Conservation (phyloP, 257 asterid species). For the Cordia subcordata region DNA sequence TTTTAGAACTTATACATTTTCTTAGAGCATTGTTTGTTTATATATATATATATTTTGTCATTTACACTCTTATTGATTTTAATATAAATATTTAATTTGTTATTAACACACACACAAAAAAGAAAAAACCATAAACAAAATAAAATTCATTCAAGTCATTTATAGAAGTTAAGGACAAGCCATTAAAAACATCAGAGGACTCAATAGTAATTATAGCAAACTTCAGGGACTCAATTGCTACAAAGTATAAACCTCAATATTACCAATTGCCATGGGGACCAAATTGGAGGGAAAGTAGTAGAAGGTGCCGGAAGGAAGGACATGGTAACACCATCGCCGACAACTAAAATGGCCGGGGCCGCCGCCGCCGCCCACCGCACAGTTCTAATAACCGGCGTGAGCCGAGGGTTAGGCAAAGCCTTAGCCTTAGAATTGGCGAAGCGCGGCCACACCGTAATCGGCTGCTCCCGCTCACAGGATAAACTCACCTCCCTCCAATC, state of each 20-base stretch:
- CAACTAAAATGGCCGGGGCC: slow-evolving; percentile 31
- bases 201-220: too few relatives aligned
- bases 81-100: too few relatives aligned
- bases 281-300: background rate
- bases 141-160: too few relatives aligned
- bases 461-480: slow-evolving; percentile 87
- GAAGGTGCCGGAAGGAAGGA: background rate
- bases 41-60: too few relatives aligned
- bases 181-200: too few relatives aligned
- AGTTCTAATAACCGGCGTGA: slow-evolving; percentile 79
- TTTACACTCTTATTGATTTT: too few relatives aligned
- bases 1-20: too few relatives aligned
- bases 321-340: slow-evolving; percentile 35
- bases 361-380: slow-evolving; percentile 32
- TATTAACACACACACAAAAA: too few relatives aligned
- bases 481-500: slow-evolving; percentile 61
- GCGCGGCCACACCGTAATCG: slow-evolving; percentile 83
- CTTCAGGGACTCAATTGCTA: background rate
- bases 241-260: background rate
- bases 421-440: slow-evolving; percentile 83
- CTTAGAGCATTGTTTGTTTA: too few relatives aligned
- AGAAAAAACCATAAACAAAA: too few relatives aligned
- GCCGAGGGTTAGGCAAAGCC: slow-evolving; percentile 91
- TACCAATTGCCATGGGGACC: background rate
- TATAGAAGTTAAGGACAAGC: too few relatives aligned